These are phyloP conservation scores for Kodamaea sagamina DNA, from an alignment of 805 yeast species.

Conservation along the genomic window DNA sequence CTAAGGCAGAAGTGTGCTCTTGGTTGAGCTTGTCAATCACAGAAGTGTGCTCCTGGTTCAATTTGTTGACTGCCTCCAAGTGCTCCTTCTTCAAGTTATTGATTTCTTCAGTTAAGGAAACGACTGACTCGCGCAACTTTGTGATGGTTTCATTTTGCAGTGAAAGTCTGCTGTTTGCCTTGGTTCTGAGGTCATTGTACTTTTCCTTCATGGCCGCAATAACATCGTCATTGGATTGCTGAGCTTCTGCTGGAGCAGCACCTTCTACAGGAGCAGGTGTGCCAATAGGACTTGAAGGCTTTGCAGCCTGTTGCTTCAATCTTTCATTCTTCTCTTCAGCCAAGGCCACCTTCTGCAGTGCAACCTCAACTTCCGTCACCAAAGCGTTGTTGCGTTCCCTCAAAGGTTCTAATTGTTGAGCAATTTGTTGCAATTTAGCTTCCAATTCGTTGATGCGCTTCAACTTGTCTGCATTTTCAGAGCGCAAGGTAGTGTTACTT, in stretches of 20 bases:
- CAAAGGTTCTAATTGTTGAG: conserved; percentile 46
- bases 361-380: conserved; percentile 45
- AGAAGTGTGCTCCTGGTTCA: conserved; percentile 7
- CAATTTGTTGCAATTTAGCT: conserved; percentile 31
- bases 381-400: conserved; percentile 39
- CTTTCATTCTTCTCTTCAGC: conserved; percentile 56
- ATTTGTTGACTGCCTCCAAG: not conserved
- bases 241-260: not conserved
- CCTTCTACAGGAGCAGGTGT: conserved; percentile 43
- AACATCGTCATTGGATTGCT: conserved; percentile 19
- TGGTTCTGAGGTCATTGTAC: conserved; percentile 30
- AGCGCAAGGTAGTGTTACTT: conserved; percentile 64
- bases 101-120: conserved; percentile 25
- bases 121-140: conserved; percentile 26
- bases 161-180: conserved; percentile 27
- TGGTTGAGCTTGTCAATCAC: conserved; percentile 8
- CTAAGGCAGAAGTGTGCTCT: conserved; percentile 7
- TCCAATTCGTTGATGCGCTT: conserved; percentile 40
- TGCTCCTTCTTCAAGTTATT: conserved; percentile 15
- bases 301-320: conserved; percentile 40
- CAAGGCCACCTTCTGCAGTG: conserved; percentile 49
- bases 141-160: conserved; percentile 28
- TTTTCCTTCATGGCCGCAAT: conserved; percentile 32
- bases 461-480: conserved; percentile 39
- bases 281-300: too few species aligned